phyloP scores from a whole-genome alignment of 2,329 filamentous ascomycete species.

The Trichoderma sp. region DNA sequence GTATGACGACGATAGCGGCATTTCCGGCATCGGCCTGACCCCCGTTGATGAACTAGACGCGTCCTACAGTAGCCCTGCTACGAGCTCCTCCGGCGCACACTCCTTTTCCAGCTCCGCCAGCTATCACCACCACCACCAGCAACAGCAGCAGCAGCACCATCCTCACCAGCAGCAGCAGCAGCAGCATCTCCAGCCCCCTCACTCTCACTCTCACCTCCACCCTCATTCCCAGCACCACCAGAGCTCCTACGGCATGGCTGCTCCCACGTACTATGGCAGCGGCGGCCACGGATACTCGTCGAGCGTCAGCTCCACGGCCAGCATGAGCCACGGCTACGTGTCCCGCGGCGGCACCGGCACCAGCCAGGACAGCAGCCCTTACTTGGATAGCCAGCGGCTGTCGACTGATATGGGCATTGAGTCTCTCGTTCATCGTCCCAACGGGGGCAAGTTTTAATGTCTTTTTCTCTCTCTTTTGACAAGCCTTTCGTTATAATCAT shows the following conservation, averaged over 20 bases:
- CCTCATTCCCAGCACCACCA: constrained; percentile 30
- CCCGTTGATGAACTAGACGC: constrained; percentile 62
- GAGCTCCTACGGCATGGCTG: constrained; percentile 34
- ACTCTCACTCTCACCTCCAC: constrained; percentile 13
- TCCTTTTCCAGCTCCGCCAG: constrained; percentile 43
- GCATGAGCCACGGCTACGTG: constrained; percentile 42
- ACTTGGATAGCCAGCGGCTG: constrained; percentile 52
- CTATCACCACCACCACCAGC: constrained; percentile 34
- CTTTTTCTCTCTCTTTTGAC: not conserved
- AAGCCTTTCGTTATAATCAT: not conserved
- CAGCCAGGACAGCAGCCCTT: constrained; percentile 49
- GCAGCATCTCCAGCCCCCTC: constrained; percentile 30
- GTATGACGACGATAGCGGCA: constrained; percentile 72
- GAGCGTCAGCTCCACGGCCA: constrained; percentile 54
- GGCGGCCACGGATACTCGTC: constrained; percentile 57
- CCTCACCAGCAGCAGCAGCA: constrained; percentile 36
- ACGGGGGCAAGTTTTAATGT: constrained; percentile 35
- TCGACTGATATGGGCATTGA: constrained; percentile 64
- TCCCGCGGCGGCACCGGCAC: constrained; percentile 35
- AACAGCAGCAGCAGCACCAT: constrained; percentile 35
- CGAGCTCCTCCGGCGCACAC: constrained; percentile 48
- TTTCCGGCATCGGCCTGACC: constrained; percentile 63
- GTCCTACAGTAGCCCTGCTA: constrained; percentile 59
- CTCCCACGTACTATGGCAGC: constrained; percentile 33
- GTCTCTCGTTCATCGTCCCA: constrained; percentile 58